These are phyloP conservation scores for Hypoxylon sp. DNA, from an alignment of 2,329 filamentous ascomycete species.

Conservation along the genomic window DNA sequence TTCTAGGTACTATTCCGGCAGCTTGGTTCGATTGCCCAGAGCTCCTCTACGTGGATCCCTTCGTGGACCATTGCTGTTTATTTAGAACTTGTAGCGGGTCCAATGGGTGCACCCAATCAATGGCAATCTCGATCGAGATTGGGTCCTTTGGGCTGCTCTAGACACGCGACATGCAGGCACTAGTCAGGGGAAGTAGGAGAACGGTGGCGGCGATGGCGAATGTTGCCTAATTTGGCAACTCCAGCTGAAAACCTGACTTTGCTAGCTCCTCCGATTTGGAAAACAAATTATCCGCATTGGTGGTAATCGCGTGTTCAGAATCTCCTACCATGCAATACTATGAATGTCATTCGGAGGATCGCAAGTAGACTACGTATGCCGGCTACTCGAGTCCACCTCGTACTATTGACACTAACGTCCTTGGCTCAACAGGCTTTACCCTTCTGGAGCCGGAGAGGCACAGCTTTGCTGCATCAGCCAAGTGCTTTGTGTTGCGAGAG, in stretches of 20 bases:
- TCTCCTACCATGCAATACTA: not conserved
- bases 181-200: constrained; percentile 9
- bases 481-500: constrained; percentile 8
- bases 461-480: constrained; percentile 13
- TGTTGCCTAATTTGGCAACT: constrained; percentile 38
- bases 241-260: constrained; percentile 19
- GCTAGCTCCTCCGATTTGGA: constrained; percentile 36
- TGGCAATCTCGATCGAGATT: constrained; percentile 29
- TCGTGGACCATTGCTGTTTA: constrained; percentile 28
- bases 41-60: constrained; percentile 22
- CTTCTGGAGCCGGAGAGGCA: constrained; percentile 20
- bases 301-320: constrained; percentile 26
- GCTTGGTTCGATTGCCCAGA: constrained; percentile 35
- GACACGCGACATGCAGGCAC: constrained; percentile 38
- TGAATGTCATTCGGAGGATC: constrained; percentile 29
- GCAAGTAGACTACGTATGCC: constrained; percentile 2
- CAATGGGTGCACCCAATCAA: constrained; percentile 16
- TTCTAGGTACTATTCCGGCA: constrained; percentile 29
- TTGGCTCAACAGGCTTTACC: constrained; percentile 26
- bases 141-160: constrained; percentile 22
- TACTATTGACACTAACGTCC: constrained; percentile 36
- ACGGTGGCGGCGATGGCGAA: constrained; percentile 13
- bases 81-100: constrained; percentile 32
- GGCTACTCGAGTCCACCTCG: constrained; percentile 21
- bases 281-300: constrained; percentile 22